phyloP scores from a whole-genome alignment of 345 rosid species.

The Clausena lansium region DNA sequence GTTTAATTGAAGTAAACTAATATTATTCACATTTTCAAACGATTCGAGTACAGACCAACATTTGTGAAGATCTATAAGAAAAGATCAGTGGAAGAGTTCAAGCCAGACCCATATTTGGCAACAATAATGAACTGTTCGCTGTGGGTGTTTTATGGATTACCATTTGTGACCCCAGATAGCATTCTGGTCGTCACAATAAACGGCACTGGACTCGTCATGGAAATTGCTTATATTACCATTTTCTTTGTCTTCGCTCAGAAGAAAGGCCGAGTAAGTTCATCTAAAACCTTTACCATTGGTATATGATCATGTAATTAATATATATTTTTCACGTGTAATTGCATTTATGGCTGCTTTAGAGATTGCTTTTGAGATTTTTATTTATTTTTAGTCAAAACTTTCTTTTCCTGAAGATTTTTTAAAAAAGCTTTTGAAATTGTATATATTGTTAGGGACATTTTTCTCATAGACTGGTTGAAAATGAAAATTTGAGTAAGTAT shows the following conservation, averaged over 20 bases:
- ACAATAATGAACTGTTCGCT: conserved; percentile 47
- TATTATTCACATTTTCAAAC: neutral
- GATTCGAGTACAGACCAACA: conserved; percentile 26
- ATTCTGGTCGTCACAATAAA: conserved; percentile 45
- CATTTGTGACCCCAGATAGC: conserved; percentile 49
- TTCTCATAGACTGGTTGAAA: no score
- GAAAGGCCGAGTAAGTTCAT: conserved; percentile 27
- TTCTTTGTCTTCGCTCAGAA: conserved; percentile 26
- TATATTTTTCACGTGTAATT: no score
- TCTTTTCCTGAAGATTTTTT: neutral
- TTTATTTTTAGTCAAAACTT: no score
- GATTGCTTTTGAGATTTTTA: no score
- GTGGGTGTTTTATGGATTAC: conserved; percentile 56
- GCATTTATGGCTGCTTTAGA: neutral
- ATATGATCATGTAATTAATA: neutral
- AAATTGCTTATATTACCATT: conserved; percentile 23
- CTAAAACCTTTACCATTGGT: neutral
- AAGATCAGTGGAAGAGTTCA: conserved; percentile 48
- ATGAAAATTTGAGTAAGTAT: no score
- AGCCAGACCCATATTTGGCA: conserved; percentile 47
- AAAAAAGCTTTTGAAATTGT: no score
- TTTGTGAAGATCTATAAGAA: conserved; percentile 31
- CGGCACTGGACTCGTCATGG: conserved; percentile 30
- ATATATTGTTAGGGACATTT: no score
- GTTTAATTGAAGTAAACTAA: neutral